Evolutionary conservation across 78 protist genomes (phyloP), one percentile per base, ranked within the genome.

Genomic region (Dictyostelium purpureum): DNA sequence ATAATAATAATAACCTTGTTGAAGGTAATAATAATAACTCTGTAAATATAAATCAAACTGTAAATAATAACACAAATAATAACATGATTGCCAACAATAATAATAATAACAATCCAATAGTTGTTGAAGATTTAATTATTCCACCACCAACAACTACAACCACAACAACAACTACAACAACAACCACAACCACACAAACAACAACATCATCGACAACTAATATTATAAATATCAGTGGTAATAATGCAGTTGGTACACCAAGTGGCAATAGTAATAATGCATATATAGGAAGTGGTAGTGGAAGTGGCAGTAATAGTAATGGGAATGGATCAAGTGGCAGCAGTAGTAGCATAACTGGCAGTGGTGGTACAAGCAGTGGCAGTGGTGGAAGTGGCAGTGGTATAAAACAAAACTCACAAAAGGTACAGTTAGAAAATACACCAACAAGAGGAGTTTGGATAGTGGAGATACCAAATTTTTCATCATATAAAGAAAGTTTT

Each of bases 401-500:
- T 63, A 63, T 63, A 63, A 42, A 47, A 14, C 52, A 1, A 14
- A 10, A 47, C 12, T 16, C 4, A 14, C 52, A 47, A 3, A 10
- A 3, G 12, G 52, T 31, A 63, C 71, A 18, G 5, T 33, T 63
- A 33, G 71, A 63, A 63, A 63, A 63, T 18, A 63, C 71, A 33
- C 71, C 71, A 12, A 63, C 71, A 42, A 69, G 40, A 73, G 92
- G 92, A 45, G 33, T 77, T 56, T 71, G 79, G 77, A 73, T 70
- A 42, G 92, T 85, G 4, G 92, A 85, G 24, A 85, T 85, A 40
- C 24, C 75, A 0, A 73, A 75, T 7, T 85, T 85, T 38, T 40
- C 82, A 9, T 4, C 71, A 1, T 85, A 57, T 26, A 85, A 85
- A 61, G 92, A 85, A 57, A 73, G 82, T 35, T 85, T 85, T 35